phyloP scores from a whole-genome alignment of 768 basidiomycete species.

The Hericium rajendrae region DNA sequence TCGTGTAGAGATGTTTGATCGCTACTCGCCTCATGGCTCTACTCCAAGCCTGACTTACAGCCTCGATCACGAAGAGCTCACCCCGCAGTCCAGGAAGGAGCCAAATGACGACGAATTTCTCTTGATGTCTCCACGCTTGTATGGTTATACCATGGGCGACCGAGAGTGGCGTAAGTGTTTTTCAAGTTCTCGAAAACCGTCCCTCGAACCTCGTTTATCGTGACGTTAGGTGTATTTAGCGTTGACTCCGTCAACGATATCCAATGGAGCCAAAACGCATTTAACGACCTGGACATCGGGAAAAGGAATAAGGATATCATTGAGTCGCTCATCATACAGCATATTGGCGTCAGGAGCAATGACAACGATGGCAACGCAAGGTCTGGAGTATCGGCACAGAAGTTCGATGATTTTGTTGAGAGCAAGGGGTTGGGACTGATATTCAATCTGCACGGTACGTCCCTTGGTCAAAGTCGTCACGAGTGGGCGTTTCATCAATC shows the following conservation, averaged over 20 bases:
- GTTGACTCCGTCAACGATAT: not conserved
- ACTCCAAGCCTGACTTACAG: not conserved
- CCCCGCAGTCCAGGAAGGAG: not conserved
- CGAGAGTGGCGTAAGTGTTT: not conserved
- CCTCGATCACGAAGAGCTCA: not conserved
- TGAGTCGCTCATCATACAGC: not conserved
- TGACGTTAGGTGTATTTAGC: not conserved
- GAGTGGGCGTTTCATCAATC: not conserved
- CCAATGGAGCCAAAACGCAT: not conserved
- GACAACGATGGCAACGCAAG: not conserved
- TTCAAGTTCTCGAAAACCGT: no score
- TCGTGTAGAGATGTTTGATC: not conserved
- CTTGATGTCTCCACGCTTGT: not conserved
- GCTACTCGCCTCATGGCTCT: not conserved
- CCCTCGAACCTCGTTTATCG: no score
- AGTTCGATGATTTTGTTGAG: not conserved
- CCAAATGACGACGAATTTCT: not conserved
- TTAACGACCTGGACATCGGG: not conserved
- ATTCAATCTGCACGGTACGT: not conserved
- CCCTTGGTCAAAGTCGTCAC: not conserved
- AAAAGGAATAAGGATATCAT: not conserved
- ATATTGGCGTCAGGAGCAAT: not conserved
- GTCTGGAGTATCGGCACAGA: not conserved
- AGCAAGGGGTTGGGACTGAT: constrained; percentile 1
- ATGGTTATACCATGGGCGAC: not conserved